These are phyloP conservation scores for Mycena chlorophos DNA, from an alignment of 768 basidiomycete species.

Conservation along the genomic window DNA sequence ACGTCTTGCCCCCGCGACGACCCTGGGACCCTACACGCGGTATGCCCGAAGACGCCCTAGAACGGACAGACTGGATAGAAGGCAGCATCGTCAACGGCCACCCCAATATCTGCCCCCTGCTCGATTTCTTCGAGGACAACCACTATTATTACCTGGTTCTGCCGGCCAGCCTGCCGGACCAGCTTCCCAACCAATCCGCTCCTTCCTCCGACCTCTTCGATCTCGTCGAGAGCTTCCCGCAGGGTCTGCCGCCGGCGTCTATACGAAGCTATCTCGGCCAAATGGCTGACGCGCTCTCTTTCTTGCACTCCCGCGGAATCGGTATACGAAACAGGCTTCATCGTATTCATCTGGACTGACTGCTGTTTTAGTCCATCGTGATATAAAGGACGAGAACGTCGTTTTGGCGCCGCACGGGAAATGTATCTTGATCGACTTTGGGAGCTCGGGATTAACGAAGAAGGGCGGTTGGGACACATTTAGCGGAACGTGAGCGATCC, in stretches of 20 bases:
- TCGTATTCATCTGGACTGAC: background rate
- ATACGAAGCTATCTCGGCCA: slow-evolving; percentile 89
- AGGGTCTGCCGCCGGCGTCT: slow-evolving; percentile 73
- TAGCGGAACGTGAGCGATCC: slow-evolving; percentile 81
- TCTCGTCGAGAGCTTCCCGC: slow-evolving; percentile 85
- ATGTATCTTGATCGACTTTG: slow-evolving; percentile 96
- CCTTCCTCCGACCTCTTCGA: slow-evolving; percentile 90
- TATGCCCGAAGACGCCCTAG: slow-evolving; percentile 8
- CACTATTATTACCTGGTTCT: slow-evolving; percentile 96
- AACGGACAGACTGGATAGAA: slow-evolving; percentile 55
- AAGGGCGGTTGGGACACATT: slow-evolving; percentile 89
- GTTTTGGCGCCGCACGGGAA: slow-evolving; percentile 77
- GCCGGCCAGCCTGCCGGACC: slow-evolving; percentile 70
- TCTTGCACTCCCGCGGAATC: slow-evolving; percentile 89
- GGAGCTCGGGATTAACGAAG: slow-evolving; percentile 84
- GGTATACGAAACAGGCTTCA: slow-evolving; percentile 47
- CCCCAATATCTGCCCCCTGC: slow-evolving; percentile 90
- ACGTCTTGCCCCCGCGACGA: slow-evolving; percentile 72
- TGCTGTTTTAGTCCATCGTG: slow-evolving; percentile 74
- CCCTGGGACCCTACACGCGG: slow-evolving; percentile 73
- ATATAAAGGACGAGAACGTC: slow-evolving; percentile 98
- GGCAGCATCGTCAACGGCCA: slow-evolving; percentile 80
- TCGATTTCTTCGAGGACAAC: slow-evolving; percentile 96
- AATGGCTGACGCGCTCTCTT: slow-evolving; percentile 86
- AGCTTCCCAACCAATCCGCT: slow-evolving; percentile 47